Evolutionary conservation across 257 asterid species (phyloP), one percentile per base, ranked within the genome.

Genomic region (Rubia yunnanensis): DNA sequence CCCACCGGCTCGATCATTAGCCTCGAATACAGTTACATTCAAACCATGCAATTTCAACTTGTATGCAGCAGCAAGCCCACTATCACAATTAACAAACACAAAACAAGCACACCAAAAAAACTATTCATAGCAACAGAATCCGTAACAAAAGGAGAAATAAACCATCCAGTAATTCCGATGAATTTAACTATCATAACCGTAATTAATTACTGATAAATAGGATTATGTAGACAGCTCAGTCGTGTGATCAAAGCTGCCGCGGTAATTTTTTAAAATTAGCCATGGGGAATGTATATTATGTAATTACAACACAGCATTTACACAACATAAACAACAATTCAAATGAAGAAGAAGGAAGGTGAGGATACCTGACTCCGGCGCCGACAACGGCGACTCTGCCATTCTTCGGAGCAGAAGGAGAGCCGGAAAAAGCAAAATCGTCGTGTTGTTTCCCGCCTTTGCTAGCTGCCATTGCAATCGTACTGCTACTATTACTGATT

Each of bases 1-100:
- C 55, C 96, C 98, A 72, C 96, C 96, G 74, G 92, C 77, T 79
- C 89, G 82, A 71, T 71, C 88, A 55, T 88, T 92, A 36, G 91
- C 91, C 75, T 92, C 98, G 56, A 86, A 85, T 18, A 88, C 90
- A 13, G 94, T 86, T 59, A 92, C 95, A 74, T 82, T 80, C 72
- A 92, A 68, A 53, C 98, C 98, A 50, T 84, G 85, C 59, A 77
- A 65, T 79, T 85, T 87, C 83, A 92, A 69, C 86, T 86, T 92
- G 85, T 85, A 87, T 20, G 98, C 98, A 67, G 96, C 98, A 68
- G 98, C 87, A 70, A 92, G 84, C 64, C 98, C 96, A 81, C 98
- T 91, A 64, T 73, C 73, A 71, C 27, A 34, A 30, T 56, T 61
- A 61, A 28, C 50, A 52, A 36, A 31, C 52, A 44, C 22, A 44